Percentiles rank a stretch among this genome's conserved stretches.
Evolutionary conservation across 2,329 filamentous ascomycete genomes (phyloP).

Genomic region (Fusarium siculi): DNA sequence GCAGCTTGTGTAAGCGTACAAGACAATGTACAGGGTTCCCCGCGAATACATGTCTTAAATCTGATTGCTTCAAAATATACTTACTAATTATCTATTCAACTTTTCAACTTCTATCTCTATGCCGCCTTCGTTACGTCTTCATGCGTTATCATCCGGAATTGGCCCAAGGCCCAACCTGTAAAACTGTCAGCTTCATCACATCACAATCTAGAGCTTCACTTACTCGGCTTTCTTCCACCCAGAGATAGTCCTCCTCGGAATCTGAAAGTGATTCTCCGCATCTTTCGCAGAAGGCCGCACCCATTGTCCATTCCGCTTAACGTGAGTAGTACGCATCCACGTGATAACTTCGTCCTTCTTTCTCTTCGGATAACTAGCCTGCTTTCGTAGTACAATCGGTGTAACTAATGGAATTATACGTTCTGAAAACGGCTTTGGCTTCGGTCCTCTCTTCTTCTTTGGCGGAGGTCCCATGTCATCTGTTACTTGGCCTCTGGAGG

Average conservation of each 20-base stretch:
- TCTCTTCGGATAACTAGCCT: constrained; percentile 17
- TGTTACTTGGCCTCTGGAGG: neutral
- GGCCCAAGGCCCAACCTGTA: constrained; percentile 3
- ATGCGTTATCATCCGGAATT: neutral
- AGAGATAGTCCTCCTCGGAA: constrained; percentile 22
- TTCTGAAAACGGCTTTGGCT: constrained; percentile 23
- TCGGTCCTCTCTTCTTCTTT: constrained; percentile 11
- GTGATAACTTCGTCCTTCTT: constrained; percentile 19
- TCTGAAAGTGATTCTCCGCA: constrained; percentile 17
- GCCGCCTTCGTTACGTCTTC: neutral
- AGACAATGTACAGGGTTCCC: no score
- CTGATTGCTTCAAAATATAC: neutral
- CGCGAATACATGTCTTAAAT: no score
- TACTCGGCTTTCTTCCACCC: constrained; percentile 7
- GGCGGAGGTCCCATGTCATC: neutral
- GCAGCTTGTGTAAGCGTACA: no score
- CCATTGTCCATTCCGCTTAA: neutral
- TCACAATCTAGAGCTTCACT: neutral
- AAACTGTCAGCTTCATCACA: neutral
- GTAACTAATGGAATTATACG: neutral
- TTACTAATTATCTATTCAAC: constrained; percentile 16
- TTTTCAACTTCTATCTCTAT: neutral
- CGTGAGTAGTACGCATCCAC: constrained; percentile 11
- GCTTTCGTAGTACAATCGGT: constrained; percentile 18
- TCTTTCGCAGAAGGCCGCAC: constrained; percentile 8